Percentiles rank a stretch among this genome's conserved stretches.
phyloP scores from a whole-genome alignment of 768 basidiomycete species.

The Gymnopilus junonius region DNA sequence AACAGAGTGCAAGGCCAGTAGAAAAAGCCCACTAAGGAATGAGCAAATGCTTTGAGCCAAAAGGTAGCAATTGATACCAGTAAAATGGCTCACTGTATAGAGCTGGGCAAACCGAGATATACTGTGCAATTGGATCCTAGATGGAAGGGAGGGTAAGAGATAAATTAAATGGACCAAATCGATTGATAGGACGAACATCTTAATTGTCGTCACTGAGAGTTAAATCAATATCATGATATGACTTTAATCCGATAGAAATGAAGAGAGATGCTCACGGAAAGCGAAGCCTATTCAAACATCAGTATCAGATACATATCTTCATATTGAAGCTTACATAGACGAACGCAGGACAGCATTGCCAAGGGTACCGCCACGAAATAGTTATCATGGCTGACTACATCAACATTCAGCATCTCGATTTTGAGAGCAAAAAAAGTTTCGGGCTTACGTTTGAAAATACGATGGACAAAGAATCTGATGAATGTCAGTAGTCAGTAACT shows the following conservation, averaged over 20 bases:
- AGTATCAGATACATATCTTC: neutral
- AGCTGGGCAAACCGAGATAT: slow-evolving; percentile 16
- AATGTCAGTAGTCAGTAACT: neutral
- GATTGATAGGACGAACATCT: neutral
- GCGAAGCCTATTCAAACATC: slow-evolving; percentile 2
- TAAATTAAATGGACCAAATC: neutral
- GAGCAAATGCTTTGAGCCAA: neutral
- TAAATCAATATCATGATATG: neutral
- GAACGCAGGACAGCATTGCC: slow-evolving; percentile 7
- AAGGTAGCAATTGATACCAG: neutral
- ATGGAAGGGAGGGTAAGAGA: neutral
- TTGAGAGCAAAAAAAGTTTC: neutral
- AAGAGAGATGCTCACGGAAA: slow-evolving; percentile 2
- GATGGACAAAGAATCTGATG: slow-evolving; percentile 35
- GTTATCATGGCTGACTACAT: slow-evolving; percentile 39
- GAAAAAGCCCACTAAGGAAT: slow-evolving; percentile 40
- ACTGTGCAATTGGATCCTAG: slow-evolving; percentile 40
- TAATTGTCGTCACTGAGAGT: slow-evolving; percentile 3
- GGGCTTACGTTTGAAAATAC: slow-evolving; percentile 44
- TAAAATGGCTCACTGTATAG: neutral
- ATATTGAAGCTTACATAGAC: slow-evolving; percentile 1
- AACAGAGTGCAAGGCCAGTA: slow-evolving; percentile 52
- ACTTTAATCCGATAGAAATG: neutral
- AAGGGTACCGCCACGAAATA: slow-evolving; percentile 37
- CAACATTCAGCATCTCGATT: neutral